phyloP scores from a whole-genome alignment of 225 moss, liverwort and hornwort genomes.

The Anthoceros angustus region DNA sequence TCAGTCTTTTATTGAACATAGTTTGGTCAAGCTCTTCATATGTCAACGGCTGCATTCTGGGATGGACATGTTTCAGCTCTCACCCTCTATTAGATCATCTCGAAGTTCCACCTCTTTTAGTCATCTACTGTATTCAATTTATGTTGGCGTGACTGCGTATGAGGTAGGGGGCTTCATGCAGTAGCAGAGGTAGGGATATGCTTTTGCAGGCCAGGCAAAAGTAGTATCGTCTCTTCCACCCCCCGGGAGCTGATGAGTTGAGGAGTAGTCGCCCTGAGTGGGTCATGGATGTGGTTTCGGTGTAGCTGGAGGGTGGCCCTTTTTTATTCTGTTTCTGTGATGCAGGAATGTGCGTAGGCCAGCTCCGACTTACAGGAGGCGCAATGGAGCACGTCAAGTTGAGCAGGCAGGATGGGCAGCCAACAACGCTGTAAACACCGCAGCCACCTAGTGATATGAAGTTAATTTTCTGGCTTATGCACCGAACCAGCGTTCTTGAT shows the following conservation, averaged over 20 bases:
- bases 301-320: background rate
- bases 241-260: background rate
- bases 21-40: constrained; percentile 3
- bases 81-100: background rate
- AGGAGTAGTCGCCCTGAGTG: background rate
- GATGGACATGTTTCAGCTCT: background rate
- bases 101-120: background rate
- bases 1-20: background rate
- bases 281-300: background rate
- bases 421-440: constrained; percentile 1
- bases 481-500: background rate
- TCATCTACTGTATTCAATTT: background rate
- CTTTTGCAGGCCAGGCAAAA: constrained; percentile 1
- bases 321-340: constrained; percentile 1
- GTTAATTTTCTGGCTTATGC: background rate
- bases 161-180: constrained; percentile 5
- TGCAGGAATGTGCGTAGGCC: constrained; percentile 4
- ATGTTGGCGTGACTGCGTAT: background rate
- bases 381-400: constrained; percentile 3
- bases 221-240: background rate
- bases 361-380: background rate
- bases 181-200: background rate
- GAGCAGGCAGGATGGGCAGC: background rate
- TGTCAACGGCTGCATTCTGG: background rate
- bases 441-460: background rate